phyloP scores from a whole-genome alignment of 2,329 filamentous ascomycete species.

The Pyrenophora teres region DNA sequence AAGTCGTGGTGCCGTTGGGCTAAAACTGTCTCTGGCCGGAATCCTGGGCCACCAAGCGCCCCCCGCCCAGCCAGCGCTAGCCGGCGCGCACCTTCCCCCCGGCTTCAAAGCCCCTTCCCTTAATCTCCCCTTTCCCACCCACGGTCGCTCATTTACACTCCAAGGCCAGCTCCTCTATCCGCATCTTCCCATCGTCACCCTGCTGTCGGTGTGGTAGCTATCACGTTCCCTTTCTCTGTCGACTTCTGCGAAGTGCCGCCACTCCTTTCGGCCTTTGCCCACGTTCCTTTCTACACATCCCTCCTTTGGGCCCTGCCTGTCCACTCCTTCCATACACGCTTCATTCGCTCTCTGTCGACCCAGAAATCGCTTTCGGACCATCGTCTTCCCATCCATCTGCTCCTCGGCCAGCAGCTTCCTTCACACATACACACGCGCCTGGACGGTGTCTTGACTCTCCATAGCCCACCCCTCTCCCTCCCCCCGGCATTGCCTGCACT shows the following conservation, averaged over 20 bases:
- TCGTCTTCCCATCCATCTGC: constrained; percentile 34
- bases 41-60: constrained; percentile 8
- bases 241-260: constrained; percentile 49
- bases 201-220: constrained; percentile 45
- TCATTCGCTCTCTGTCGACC: constrained; percentile 36
- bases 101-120: constrained; percentile 39
- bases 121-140: constrained; percentile 43
- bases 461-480: constrained; percentile 25
- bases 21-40: constrained; percentile 12
- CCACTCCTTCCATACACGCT: constrained; percentile 44
- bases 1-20: constrained; percentile 23
- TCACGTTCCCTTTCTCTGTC: constrained; percentile 45
- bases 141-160: constrained; percentile 45
- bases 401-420: constrained; percentile 47
- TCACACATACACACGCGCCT: constrained; percentile 40
- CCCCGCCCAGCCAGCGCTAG: constrained; percentile 12
- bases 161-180: constrained; percentile 37
- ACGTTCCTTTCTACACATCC: constrained; percentile 43
- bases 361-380: constrained; percentile 46
- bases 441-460: constrained; percentile 42
- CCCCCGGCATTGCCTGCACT: constrained; percentile 31
- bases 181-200: constrained; percentile 43
- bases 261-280: constrained; percentile 51
- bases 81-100: constrained; percentile 32
- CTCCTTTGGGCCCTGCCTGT: constrained; percentile 46